These are phyloP conservation scores for Termitomyces sp. DNA, from an alignment of 768 basidiomycete species.

Conservation along the genomic window DNA sequence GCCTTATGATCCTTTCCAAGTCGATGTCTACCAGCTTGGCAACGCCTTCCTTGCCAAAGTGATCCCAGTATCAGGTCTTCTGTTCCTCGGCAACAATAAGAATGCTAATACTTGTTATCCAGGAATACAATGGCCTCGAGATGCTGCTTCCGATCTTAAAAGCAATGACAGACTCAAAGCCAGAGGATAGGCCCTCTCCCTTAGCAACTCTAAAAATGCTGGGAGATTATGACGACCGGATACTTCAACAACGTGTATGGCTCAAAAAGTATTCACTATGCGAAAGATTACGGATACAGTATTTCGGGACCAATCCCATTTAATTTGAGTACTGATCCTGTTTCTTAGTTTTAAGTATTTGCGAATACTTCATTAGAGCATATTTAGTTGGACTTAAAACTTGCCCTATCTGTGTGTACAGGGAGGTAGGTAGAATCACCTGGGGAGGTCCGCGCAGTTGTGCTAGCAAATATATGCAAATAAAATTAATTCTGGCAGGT, in stretches of 20 bases:
- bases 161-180: slow-evolving; percentile 1
- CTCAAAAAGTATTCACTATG: neutral
- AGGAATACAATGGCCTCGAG: slow-evolving; percentile 5
- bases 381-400: too few relatives aligned
- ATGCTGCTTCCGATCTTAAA: neutral
- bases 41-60: neutral
- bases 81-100: neutral
- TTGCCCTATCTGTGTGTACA: too few relatives aligned
- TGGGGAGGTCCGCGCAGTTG: too few relatives aligned
- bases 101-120: neutral
- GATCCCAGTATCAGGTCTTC: neutral
- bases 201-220: neutral
- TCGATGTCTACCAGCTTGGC: slow-evolving; percentile 2
- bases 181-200: slow-evolving; percentile 1
- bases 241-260: slow-evolving; percentile 1
- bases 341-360: too few relatives aligned
- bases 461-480: too few relatives aligned
- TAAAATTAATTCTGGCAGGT: too few relatives aligned
- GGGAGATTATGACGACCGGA: neutral
- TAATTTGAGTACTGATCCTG: neutral
- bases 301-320: neutral
- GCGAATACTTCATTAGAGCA: too few relatives aligned
- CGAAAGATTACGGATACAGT: neutral
- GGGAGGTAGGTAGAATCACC: too few relatives aligned
- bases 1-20: slow-evolving; percentile 4